Evolutionary conservation across 352 stramenopile species (phyloP).

Genomic region (Phytophthora megakarya): DNA sequence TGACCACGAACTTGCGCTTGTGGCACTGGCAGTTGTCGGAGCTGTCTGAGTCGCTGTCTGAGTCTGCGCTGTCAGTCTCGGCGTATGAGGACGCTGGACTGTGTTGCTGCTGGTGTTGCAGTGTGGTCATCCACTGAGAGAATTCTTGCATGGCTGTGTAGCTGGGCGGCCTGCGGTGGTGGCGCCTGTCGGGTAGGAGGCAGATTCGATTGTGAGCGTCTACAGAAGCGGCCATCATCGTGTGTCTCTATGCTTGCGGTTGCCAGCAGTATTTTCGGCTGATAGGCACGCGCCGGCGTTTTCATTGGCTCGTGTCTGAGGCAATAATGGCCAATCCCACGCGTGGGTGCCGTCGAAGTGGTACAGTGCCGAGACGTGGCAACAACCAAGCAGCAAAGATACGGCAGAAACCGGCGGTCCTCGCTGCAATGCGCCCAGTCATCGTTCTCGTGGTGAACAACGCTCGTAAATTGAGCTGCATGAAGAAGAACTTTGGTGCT

Average conservation of each 20-base stretch:
- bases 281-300: background rate
- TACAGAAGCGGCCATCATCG: slow-evolving; percentile 23
- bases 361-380: slow-evolving; percentile 3
- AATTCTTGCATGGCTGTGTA: slow-evolving; percentile 45
- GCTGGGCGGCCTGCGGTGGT: background rate
- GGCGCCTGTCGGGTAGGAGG: background rate
- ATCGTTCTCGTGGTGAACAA: background rate
- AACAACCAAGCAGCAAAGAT: slow-evolving; percentile 18
- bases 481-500: background rate
- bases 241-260: slow-evolving; percentile 16
- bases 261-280: slow-evolving; percentile 33
- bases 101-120: slow-evolving; percentile 40
- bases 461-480: background rate
- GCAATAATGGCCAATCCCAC: slow-evolving; percentile 5
- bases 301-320: slow-evolving; percentile 17
- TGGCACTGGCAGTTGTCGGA: slow-evolving; percentile 27
- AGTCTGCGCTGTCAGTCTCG: slow-evolving; percentile 49
- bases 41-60: slow-evolving; percentile 50
- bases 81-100: slow-evolving; percentile 60
- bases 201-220: slow-evolving; percentile 35
- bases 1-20: slow-evolving; percentile 34
- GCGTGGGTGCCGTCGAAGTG: background rate
- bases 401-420: slow-evolving; percentile 2
- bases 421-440: slow-evolving; percentile 2
- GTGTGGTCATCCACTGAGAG: slow-evolving; percentile 51